Base-by-base conservation (phyloP, 2,329 filamentous ascomycete genomes). In the Myriosclerotinia curreyana region DNA sequence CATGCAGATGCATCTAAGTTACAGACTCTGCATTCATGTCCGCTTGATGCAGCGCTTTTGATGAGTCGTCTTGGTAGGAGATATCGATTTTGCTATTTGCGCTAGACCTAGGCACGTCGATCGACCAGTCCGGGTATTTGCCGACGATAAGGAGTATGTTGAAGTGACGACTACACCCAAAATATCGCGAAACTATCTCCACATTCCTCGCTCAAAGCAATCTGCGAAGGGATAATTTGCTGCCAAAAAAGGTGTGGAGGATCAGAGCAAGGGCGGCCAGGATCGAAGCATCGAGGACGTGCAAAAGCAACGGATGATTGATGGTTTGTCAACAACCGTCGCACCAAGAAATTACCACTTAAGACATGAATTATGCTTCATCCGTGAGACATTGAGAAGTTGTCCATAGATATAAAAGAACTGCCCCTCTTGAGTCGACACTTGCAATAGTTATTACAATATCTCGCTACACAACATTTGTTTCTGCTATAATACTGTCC, bases 1-100 rank as follows among this genome's bases (percentile, higher is more conserved):
- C 77, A 77, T 78, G 64, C 66, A 69, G 60, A 52, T 65, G 64
- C 46, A 64, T 66, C 60, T 56, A 63, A 65, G 66, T 68, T 56
- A 40, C 59, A 65, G 28, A 62, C 66, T 68, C 68, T 69, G 68
- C 46, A 59, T 66, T 59, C 52, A 63, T 38, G 66, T 51, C 66
- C 56, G 62, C 51, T 64, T 65, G 56, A 52, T 65, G 63, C 67
- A 66, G 60, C 49, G 46, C 49, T 49, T 61, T 63, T 59, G 25
- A 52, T 65, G 63, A 59, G 40, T 67, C 63, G 59, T 48, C 52
- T 48, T 69, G 34, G 53, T 61, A 59, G 62, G 63, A 69, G 59
- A 62, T 64, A 65, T 65, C 54, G 62, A 63, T 49, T 66, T 46
- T 68, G 67, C 58, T 61, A 38, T 67, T 65, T 66, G 60, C 53